These are phyloP conservation scores for Solanum virginianum DNA, from an alignment of 257 asterid genomes.

Conservation along the genomic window DNA sequence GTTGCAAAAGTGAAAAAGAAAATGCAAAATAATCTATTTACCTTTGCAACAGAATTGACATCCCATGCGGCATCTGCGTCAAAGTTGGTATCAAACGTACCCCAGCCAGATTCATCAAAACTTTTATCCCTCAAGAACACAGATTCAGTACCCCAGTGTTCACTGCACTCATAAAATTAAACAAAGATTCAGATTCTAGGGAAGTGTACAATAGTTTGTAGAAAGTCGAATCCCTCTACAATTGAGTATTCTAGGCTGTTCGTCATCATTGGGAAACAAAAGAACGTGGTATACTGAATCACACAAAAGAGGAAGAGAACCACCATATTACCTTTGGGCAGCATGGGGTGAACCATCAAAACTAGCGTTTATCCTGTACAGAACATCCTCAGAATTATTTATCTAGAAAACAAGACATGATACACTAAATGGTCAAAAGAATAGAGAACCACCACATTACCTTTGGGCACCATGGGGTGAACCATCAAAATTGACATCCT, in stretches of 20 bases:
- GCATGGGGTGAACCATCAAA: constrained; percentile 73
- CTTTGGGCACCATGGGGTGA: constrained; percentile 64
- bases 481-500: constrained; percentile 43
- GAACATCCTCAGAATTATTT: background rate
- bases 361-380: constrained; percentile 24
- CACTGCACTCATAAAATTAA: constrained; percentile 34
- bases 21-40: background rate
- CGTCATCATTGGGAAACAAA: background rate
- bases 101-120: constrained; percentile 72
- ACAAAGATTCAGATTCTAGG: background rate
- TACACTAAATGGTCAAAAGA: background rate
- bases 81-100: constrained; percentile 50
- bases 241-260: background rate
- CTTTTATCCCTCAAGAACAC: constrained; percentile 22
- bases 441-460: constrained; percentile 17
- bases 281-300: background rate
- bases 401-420: background rate
- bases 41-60: constrained; percentile 26
- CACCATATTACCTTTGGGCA: constrained; percentile 38
- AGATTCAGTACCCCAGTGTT: constrained; percentile 26
- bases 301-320: background rate
- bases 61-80: constrained; percentile 67
- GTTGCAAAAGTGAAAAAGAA: background rate
- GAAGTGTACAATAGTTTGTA: background rate
- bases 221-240: background rate